A percentile compares a stretch with the other conserved stretches of the same genome.
Conservation (phyloP, 2,329 filamentous ascomycete species). For the Aspergillus luchuensis region DNA sequence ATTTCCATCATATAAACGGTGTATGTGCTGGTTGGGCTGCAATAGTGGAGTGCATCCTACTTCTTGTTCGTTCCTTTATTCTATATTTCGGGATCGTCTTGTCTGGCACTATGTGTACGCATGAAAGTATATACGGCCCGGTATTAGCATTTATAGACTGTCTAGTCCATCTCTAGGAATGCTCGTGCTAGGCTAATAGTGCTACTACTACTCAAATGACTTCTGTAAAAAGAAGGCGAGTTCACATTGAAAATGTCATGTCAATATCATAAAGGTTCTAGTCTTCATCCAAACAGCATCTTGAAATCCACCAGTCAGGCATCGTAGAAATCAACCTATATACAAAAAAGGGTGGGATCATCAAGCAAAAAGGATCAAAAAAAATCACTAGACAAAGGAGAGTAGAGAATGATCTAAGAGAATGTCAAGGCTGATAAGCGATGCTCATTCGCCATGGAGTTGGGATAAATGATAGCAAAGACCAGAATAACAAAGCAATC, state of each 20-base stretch:
- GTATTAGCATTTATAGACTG: not conserved
- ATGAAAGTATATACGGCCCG: not conserved
- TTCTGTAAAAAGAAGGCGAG: not conserved
- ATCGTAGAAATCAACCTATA: not conserved
- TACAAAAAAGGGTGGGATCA: not conserved
- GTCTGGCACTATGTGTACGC: not conserved
- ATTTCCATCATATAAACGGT: slow-evolving; percentile 44
- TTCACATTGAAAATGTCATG: not conserved
- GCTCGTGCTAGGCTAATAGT: not conserved
- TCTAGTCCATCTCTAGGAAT: not conserved
- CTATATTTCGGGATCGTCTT: not conserved
- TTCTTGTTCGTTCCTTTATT: not conserved
- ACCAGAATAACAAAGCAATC: not conserved
- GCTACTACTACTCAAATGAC: not conserved
- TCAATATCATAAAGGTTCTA: not conserved
- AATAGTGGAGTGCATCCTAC: not conserved
- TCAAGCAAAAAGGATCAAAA: not conserved
- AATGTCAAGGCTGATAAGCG: not conserved
- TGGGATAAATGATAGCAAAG: not conserved
- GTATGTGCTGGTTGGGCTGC: not conserved
- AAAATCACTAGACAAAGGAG: not conserved
- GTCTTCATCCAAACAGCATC: not conserved
- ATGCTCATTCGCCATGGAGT: not conserved
- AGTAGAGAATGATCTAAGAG: not conserved
- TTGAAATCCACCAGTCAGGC: not conserved